Base-by-base conservation (phyloP, 192 early-diverging fungal genomes). In the Podochytrium sp. region DNA sequence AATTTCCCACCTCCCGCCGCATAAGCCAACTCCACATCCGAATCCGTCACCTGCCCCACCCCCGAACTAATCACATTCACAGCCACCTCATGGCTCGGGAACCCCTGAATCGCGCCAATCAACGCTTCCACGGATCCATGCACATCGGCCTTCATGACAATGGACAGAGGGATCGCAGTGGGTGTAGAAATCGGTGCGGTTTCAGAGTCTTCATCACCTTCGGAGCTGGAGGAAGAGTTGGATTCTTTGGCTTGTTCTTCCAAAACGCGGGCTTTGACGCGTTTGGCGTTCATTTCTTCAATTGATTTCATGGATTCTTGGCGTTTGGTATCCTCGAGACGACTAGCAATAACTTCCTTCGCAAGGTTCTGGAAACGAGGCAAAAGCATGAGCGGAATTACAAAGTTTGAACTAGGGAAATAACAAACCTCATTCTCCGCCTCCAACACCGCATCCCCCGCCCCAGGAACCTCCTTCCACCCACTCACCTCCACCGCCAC, bases 61-160 rank as follows among this genome's bases (percentile, higher is more conserved):
- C 94, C 92, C 14, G 85, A 85, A 68, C 83, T 80, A 30, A 97
- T 86, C 23, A 97, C 87, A 37, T 89, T 86, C 51, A 90, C 79
- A 6, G 84, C 75, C 47, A 94, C 91, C 64, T 95, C 90, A 71
- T 93, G 88, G 29, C 83, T 87, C 0, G 93, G 94, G 5, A 99
- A 69, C n/a, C 88, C 87, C 51, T 86, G 69, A 18, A 99, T 78
- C 3, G 90, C 89, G 61, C 91, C 91, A 0, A 86, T 80, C 0
- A 99, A 85, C 0, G 97, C 96, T 75, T 97, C 97, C 20, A 93
- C 84, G 2, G 95, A 93, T 34, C 97, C 97, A 67, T 93, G 92
- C 2, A 99, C 97, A 76, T 99, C 97, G 64, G 86, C 86, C 80
- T 95, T 95, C 29, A 95, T 79, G 64, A 95, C 79, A 32, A 91